These are phyloP conservation scores for Aureobasidium sp. DNA, from an alignment of 2,329 filamentous ascomycete genomes.

Conservation along the genomic window DNA sequence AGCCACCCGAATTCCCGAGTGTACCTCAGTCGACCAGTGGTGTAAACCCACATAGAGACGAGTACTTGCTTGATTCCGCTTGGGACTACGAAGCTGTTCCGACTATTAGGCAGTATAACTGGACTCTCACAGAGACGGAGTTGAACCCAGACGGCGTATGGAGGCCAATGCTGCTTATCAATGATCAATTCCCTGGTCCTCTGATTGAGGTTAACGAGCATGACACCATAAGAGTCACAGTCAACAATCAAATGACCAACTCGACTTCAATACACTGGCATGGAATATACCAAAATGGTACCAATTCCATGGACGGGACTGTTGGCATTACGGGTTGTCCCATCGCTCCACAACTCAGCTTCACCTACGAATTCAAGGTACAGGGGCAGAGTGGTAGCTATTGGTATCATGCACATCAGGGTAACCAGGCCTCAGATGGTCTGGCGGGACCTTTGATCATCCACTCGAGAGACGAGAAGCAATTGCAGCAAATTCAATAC, in stretches of 20 bases:
- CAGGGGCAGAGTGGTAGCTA: conserved; percentile 36
- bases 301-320: conserved; percentile 58
- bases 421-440: conserved; percentile 51
- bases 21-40: background rate
- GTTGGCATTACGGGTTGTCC: conserved; percentile 55
- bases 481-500: conserved; percentile 32
- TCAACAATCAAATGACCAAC: conserved; percentile 53
- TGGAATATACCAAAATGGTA: conserved; percentile 60
- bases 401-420: conserved; percentile 56
- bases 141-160: conserved; percentile 51
- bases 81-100: conserved; percentile 49
- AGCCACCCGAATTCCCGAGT: no score
- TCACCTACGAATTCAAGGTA: conserved; percentile 56
- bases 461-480: conserved; percentile 41
- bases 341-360: conserved; percentile 45
- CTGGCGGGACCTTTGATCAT: conserved; percentile 53
- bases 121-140: conserved; percentile 49
- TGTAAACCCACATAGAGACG: conserved; percentile 19
- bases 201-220: conserved; percentile 44
- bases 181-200: conserved; percentile 32
- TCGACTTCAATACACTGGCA: conserved; percentile 57
- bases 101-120: conserved; percentile 48
- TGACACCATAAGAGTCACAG: conserved; percentile 57
- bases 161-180: conserved; percentile 34
- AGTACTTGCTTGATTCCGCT: conserved; percentile 48